Base-by-base conservation (phyloP, 352 stramenopile species). In the Nothophytophthora sp. region DNA sequence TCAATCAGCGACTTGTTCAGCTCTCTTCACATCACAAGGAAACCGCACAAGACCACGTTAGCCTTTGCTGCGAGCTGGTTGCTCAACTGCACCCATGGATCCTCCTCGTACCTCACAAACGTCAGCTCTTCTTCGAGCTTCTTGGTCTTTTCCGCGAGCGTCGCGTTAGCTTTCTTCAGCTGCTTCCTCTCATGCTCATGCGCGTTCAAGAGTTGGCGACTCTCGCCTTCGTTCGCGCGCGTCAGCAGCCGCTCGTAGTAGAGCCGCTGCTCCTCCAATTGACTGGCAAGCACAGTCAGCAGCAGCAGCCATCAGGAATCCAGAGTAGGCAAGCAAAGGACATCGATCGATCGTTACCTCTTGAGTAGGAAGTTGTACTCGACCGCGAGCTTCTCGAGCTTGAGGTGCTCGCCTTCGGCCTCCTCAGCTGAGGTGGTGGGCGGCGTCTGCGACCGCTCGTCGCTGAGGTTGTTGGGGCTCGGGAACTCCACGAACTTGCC, bases 281-380 rank as follows among this genome's bases (percentile, higher is more conserved):
- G 95, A 57, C 86, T 94, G 45, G 15, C 38, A 25, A 22, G 13
- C 5, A 54, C 5, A 24, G 42, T 32, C 1, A 60, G 29, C 11
- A 43, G 24, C 18, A 40, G 34, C 15, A 50, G 11, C 20, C 13
- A 23, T 13, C 22, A 45, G 10, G 19, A 44, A 27, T 23, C 18
- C 16, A 8, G 3, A 24, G 15, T n/a, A 23, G 3, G n/a, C 29
- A 33, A 7, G n/a, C 3, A 35, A 35, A 5, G 6, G n/a, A 36
- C 15, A n/a, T 7, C 19, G 11, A 30, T 33, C 4, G 12, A 22
- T 16, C 36, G 39, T 1, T 54, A 92, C 83, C 84, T 98, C 43
- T 97, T 98, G 22, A 99, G 66, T 33, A 99, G 55, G 35, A 95
- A 96, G 40, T 98, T 98, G 69, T 99, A 99, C 76, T 99, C 94